phyloP scores from a whole-genome alignment of 139 green algal genomes.

The Picochlorum sp. region DNA sequence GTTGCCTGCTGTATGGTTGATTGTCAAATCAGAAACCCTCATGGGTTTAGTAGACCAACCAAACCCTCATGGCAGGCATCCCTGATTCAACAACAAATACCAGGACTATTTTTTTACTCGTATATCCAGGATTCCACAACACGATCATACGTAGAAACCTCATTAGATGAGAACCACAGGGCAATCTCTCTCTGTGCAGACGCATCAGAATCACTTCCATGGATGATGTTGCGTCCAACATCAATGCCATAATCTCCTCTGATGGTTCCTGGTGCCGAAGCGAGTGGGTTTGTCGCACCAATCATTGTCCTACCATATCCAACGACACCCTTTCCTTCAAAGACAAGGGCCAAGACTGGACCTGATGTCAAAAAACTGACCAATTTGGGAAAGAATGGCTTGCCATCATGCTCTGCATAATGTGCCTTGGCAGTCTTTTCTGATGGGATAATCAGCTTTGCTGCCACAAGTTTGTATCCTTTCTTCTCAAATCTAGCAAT shows the following conservation, averaged over 20 bases:
- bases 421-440: slow-evolving; percentile 33
- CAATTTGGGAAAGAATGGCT: slow-evolving; percentile 55
- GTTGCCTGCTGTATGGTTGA: not conserved
- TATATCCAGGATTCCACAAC: slow-evolving; percentile 46
- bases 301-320: slow-evolving; percentile 67
- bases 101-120: slow-evolving; percentile 29
- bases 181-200: slow-evolving; percentile 57
- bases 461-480: slow-evolving; percentile 62
- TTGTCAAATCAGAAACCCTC: slow-evolving; percentile 10
- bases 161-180: slow-evolving; percentile 59
- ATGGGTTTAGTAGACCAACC: no score
- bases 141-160: slow-evolving; percentile 44
- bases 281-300: slow-evolving; percentile 66
- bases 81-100: no score
- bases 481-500: slow-evolving; percentile 45
- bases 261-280: slow-evolving; percentile 65
- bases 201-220: slow-evolving; percentile 57
- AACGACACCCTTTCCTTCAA: slow-evolving; percentile 62
- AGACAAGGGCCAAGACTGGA: slow-evolving; percentile 47
- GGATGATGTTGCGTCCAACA: slow-evolving; percentile 59
- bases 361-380: slow-evolving; percentile 52
- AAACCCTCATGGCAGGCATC: no score
- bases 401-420: slow-evolving; percentile 47
- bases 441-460: slow-evolving; percentile 54
- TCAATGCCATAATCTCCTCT: slow-evolving; percentile 62